These are phyloP conservation scores for Phyllostachys edulis DNA, from an alignment of 176 grass and related monocot species.

Conservation along the genomic window DNA sequence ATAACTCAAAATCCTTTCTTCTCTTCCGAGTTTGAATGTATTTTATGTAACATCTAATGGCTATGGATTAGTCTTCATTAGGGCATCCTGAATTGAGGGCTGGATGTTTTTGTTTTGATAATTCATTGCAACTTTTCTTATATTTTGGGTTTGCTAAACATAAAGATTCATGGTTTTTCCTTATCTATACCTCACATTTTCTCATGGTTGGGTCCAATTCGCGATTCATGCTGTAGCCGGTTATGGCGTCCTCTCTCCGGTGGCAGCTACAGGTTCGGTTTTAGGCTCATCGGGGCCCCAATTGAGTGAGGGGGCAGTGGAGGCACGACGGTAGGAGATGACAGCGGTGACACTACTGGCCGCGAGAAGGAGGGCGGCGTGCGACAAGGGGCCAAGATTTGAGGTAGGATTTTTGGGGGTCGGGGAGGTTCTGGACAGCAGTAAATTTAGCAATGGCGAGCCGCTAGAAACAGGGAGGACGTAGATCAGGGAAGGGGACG, in stretches of 20 bases:
- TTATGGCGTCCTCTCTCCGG: background rate
- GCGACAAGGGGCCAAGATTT: background rate
- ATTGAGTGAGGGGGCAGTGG: too few relatives aligned
- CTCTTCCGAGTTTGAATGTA: too few relatives aligned
- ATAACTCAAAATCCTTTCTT: background rate
- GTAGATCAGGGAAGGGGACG: background rate
- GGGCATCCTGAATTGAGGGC: too few relatives aligned
- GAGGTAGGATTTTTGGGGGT: background rate
- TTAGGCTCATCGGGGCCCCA: background rate
- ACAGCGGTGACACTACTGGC: too few relatives aligned
- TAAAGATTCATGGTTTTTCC: too few relatives aligned
- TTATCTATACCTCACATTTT: too few relatives aligned
- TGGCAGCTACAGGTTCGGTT: background rate
- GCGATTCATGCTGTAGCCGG: background rate
- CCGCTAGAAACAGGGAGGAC: background rate
- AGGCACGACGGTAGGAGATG: too few relatives aligned
- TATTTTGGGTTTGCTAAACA: too few relatives aligned
- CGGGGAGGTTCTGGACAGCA: too few relatives aligned
- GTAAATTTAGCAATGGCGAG: too few relatives aligned
- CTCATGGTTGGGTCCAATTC: background rate
- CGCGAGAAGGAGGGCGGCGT: too few relatives aligned
- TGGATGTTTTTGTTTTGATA: background rate
- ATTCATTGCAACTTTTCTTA: background rate
- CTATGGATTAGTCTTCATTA: background rate
- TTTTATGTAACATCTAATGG: background rate